A percentile compares a stretch with the other conserved stretches of the same genome.
Evolutionary conservation across 768 basidiomycete genomes (phyloP).

Genomic region (Naganishia onofrii): DNA sequence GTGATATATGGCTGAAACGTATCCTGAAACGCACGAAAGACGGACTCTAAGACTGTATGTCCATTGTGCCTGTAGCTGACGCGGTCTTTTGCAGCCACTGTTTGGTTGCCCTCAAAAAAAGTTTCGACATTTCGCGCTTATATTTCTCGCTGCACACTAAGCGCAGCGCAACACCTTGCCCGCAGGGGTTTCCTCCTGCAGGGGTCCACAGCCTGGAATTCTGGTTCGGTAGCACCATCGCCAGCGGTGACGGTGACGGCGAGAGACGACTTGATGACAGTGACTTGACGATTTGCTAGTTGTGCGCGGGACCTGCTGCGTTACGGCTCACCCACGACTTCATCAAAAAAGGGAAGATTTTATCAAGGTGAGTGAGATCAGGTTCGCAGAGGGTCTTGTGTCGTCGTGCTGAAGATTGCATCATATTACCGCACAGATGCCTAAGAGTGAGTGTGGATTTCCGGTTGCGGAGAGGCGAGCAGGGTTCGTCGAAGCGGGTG

Average conservation of each 20-base stretch:
- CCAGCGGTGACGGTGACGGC: slow-evolving; percentile 1
- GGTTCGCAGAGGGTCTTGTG: too few species aligned
- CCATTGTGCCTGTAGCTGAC: background rate
- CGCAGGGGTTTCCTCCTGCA: background rate
- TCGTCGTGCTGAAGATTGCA: background rate
- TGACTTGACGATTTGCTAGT: background rate
- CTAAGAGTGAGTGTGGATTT: slow-evolving; percentile 24
- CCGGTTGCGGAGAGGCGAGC: background rate
- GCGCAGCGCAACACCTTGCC: background rate
- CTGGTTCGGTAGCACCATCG: slow-evolving; percentile 21
- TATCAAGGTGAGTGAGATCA: slow-evolving; percentile 13
- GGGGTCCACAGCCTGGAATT: slow-evolving; percentile 6
- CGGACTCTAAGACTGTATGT: background rate
- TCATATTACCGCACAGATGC: slow-evolving; percentile 10
- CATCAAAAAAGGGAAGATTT: slow-evolving; percentile 25
- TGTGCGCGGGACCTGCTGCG: background rate
- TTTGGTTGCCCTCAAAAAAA: background rate
- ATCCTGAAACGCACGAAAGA: background rate
- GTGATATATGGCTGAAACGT: too few species aligned
- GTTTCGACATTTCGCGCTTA: background rate
- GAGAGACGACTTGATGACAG: slow-evolving; percentile 10
- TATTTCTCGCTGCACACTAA: background rate
- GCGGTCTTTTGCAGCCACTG: background rate
- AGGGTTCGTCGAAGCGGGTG: slow-evolving; percentile 4
- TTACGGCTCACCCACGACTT: slow-evolving; percentile 21